Evolutionary conservation across 73 alveolate genomes (phyloP), one percentile per base, ranked within the genome.

Genomic region (Breviolum minutum): DNA sequence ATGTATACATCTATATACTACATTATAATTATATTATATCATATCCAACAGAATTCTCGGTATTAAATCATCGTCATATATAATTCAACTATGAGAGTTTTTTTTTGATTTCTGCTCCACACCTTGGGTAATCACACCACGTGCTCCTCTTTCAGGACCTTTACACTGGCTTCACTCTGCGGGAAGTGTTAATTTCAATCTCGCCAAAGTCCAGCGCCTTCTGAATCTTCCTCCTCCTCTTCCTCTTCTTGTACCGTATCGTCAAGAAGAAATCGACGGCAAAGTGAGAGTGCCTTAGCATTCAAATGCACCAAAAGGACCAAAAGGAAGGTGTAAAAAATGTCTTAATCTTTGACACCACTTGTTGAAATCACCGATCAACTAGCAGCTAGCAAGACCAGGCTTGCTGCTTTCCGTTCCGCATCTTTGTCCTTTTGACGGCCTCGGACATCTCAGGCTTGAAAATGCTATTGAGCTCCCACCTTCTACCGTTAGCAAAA

Each of bases 91-190:
- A 40, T 2, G 3, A 40, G 3, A 40, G 5, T 40, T 40, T 0
- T 40, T 40, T 0, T 40, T 40, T 40, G 54, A 40, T 40, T 40
- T 0, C 54, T 40, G 3, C 54, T 40, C 8, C 95, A 6, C 26
- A 85, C 85, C 97, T 90, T 90, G 76, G 76, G 88, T 87, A 60
- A 90, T 27, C 87, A 77, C 84, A 13, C 97, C 97, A 63, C 97
- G 83, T 9, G 97, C 97, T 62, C 97, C 97, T 24, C 97, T 80
- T 64, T 60, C 92, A 54, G 90, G 0, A 29, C 90, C 90, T 48
- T 30, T 7, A 20, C 66, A n/a, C 19, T 79, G 87, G 63, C 63
- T n/a, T 77, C 19, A 0, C 63, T 8, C 74, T 17, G 17, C 11
- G 86, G 77, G 24, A 14, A 68, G 77, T 17, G 24, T 68, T 14